Evolutionary conservation across 108 stramenopile genomes (phyloP), one percentile per base, ranked within the genome.

Genomic region (Mayamaea pseudoterrestris): DNA sequence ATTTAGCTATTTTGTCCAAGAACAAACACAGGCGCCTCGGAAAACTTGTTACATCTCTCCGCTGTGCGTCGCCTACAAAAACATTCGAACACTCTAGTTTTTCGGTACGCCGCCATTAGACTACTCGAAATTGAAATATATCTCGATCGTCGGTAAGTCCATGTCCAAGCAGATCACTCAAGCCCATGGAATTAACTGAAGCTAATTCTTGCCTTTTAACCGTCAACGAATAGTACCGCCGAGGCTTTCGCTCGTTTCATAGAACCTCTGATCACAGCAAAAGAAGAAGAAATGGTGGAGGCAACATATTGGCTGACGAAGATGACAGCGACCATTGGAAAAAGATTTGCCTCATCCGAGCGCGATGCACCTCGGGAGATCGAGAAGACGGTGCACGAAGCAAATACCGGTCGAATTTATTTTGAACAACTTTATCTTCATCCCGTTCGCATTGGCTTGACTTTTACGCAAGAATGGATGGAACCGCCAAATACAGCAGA

Each of bases 381-480:
- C 36, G 76, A 74, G 31, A 53, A 55, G 31, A 53, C 69, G 47
- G 60, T 68, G 7, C 68, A 75, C 16, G 66, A 61, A 27, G 71
- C 80, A 9, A 81, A 86, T 53, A 61, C 72, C 11, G 73, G 75
- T 5, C 61, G 85, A 21, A 55, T 87, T 7, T 87, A 82, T 47
- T 49, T 87, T 30, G 85, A 87, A 47, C 60, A 77, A 44, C 54
- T 82, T 2, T 67, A 77, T 46, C 41, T 87, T 2, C 85, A 87
- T 59, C 85, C 85, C 2, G 64, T 81, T 27, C 44, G 74, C n/a
- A 48, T 87, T 27, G 53, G 65, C 5, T 54, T 87, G n/a, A 87
- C 80, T 0, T 87, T 82, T 35, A 78, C 80, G 11, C 85, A 87
- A 45, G 76, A 87, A 28, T 79, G 76, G 75, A 47, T 71, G 44